These are phyloP conservation scores for Phytophthora pinifolia DNA, from an alignment of 352 stramenopile species.

Conservation along the genomic window DNA sequence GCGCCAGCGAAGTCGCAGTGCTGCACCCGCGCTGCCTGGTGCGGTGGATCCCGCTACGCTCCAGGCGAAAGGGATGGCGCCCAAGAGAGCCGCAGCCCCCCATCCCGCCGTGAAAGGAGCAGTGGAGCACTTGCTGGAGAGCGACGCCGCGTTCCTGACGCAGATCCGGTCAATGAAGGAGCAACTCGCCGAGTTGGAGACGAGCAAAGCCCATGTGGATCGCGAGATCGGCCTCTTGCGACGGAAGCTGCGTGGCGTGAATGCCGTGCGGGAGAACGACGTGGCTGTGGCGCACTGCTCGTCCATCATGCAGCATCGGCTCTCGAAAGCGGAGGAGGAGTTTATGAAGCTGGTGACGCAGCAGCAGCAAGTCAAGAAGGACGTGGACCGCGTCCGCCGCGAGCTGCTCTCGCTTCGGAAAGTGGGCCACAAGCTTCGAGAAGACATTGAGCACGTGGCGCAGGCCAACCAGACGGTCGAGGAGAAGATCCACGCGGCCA, in stretches of 20 bases:
- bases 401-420: conserved; percentile 63
- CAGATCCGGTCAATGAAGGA: conserved; percentile 60
- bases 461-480: conserved; percentile 40
- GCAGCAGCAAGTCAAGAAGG: conserved; percentile 58
- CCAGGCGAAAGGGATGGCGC: conserved; percentile 1
- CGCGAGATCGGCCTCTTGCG: conserved; percentile 48
- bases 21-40: neutral
- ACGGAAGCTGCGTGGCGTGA: conserved; percentile 59
- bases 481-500: conserved; percentile 49
- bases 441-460: conserved; percentile 55
- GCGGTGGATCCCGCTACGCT: neutral
- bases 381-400: conserved; percentile 58
- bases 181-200: conserved; percentile 50
- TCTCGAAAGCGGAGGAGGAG: conserved; percentile 74
- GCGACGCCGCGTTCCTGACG: conserved; percentile 59
- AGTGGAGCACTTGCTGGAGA: conserved; percentile 71
- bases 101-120: conserved; percentile 33
- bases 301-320: conserved; percentile 72
- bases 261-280: conserved; percentile 79
- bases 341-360: conserved; percentile 77
- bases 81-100: conserved; percentile 17
- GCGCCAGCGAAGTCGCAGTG: conserved; percentile 15
- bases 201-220: conserved; percentile 48
- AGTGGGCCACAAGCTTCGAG: conserved; percentile 56
- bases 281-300: conserved; percentile 70